Evolutionary conservation across 208 protist species (phyloP).

Genomic region (Leishmania martiniquensis): DNA sequence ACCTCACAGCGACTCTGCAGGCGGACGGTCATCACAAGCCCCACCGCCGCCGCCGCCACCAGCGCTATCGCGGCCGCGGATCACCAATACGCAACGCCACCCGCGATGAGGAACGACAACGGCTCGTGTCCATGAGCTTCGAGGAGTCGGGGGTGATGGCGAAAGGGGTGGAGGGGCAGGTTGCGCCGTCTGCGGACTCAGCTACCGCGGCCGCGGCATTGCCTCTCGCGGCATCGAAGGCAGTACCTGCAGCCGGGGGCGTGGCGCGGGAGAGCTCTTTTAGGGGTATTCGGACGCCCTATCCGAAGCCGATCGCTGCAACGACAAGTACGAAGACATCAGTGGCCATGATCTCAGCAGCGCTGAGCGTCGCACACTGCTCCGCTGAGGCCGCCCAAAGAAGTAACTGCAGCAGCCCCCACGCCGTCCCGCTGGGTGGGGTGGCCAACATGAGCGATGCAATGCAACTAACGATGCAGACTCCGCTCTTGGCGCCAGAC

Average conservation of each 20-base stretch:
- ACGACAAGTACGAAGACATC: constrained; percentile 28
- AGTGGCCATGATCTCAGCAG: constrained; percentile 23
- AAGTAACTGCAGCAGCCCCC: not conserved
- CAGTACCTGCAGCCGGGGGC: not conserved
- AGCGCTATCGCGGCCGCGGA: not conserved
- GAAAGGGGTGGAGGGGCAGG: not conserved
- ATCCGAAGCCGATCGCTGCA: constrained; percentile 11
- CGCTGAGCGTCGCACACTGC: constrained; percentile 17
- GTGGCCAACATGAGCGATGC: not conserved
- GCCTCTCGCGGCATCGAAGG: not conserved
- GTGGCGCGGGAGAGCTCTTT: not conserved
- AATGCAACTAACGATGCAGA: not conserved
- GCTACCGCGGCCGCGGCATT: not conserved
- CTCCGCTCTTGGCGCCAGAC: not conserved
- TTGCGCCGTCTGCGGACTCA: not conserved
- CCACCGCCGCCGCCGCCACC: not conserved
- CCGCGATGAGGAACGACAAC: constrained; percentile 24
- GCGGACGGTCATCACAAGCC: not conserved
- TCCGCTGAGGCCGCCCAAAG: not conserved
- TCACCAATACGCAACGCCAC: constrained; percentile 9
- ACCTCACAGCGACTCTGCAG: not conserved
- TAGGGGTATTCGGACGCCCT: not conserved
- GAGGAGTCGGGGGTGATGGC: not conserved
- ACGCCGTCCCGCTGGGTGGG: not conserved
- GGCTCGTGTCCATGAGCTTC: constrained; percentile 10